These are phyloP conservation scores for Usnea hakonensis DNA, from an alignment of 495 filamentous ascomycete genomes.

Conservation along the genomic window DNA sequence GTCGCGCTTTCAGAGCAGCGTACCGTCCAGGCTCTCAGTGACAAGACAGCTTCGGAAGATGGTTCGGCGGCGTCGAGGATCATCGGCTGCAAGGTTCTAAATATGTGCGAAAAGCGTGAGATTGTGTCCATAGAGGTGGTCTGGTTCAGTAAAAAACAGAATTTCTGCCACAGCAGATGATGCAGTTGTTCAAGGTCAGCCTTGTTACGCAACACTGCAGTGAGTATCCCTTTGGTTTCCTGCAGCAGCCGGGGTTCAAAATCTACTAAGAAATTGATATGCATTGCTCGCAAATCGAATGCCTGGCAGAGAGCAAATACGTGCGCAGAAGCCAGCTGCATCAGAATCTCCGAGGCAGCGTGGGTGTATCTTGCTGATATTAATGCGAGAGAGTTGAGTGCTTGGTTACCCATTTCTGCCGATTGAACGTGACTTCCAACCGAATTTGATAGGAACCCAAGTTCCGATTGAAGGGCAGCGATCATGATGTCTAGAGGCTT, in stretches of 20 bases:
- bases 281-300: neutral
- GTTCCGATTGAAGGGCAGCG: slow-evolving; percentile 54
- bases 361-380: slow-evolving; percentile 48
- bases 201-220: neutral
- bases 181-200: neutral
- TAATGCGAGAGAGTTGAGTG: slow-evolving; percentile 53
- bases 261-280: neutral
- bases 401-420: slow-evolving; percentile 54
- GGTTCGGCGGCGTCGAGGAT: neutral
- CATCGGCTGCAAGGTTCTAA: neutral
- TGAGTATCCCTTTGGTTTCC: neutral
- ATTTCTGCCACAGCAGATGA: neutral
- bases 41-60: neutral
- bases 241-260: neutral
- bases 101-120: neutral
- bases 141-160: neutral
- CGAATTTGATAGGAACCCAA: slow-evolving; percentile 45
- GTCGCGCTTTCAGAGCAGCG: neutral
- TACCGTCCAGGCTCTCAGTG: neutral
- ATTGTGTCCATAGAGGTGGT: neutral
- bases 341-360: slow-evolving; percentile 46
- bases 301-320: neutral
- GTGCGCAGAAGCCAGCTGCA: slow-evolving; percentile 10
- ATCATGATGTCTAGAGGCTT: slow-evolving; percentile 58
- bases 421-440: slow-evolving; percentile 48